Base-by-base conservation (phyloP, 2,329 filamentous ascomycete species). In the Capronia epimyces region DNA sequence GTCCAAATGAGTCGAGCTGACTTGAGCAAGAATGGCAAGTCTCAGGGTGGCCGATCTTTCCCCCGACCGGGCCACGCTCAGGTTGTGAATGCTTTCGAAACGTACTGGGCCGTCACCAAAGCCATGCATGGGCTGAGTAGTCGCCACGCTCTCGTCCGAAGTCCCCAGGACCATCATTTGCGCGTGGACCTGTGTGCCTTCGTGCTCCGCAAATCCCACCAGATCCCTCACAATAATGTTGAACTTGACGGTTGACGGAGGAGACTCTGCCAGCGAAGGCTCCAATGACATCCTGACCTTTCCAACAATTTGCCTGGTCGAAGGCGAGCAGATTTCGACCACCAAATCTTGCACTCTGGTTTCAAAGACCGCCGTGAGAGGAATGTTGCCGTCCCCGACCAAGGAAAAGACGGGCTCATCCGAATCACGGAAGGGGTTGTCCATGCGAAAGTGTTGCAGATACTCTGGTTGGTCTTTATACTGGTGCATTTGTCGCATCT, bases 151-250 rank as follows among this genome's bases (percentile, higher is more conserved):
- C 65, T 91, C 86, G 56, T 93, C 90, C 0, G 88, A 90, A 9
- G 95, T 80, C 6, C 89, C 89, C 4, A 93, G 89, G 31, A 98
- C 84, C 65, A 95, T 97, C n/a, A 98, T 80, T 69, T 97, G 90
- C 1, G 89, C 93, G 68, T 98, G 93, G 22, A 98, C 89, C 59
- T 95, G 86, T 0, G 88, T 95, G 12, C 93, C 93, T 72, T 98
- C 93, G 56, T 91, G 82, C 70, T 98, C 93, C 0, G 93, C 86
- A 61, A 98, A 98, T 1, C 93, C 93, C 29, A 93, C 73, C 71
- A 98, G 81, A 65, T 97, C 89, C 64, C 95, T 90, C 88, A 98
- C 95, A 25, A 97, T 90, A 3, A 97, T 90, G 63, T 97, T 98
- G 72, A 98, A 98, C 66, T 97, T 98, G 51, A 97, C 74, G 2